Evolutionary conservation across 495 filamentous ascomycete species (phyloP).

Genomic region (Hypoxylon intermedium): DNA sequence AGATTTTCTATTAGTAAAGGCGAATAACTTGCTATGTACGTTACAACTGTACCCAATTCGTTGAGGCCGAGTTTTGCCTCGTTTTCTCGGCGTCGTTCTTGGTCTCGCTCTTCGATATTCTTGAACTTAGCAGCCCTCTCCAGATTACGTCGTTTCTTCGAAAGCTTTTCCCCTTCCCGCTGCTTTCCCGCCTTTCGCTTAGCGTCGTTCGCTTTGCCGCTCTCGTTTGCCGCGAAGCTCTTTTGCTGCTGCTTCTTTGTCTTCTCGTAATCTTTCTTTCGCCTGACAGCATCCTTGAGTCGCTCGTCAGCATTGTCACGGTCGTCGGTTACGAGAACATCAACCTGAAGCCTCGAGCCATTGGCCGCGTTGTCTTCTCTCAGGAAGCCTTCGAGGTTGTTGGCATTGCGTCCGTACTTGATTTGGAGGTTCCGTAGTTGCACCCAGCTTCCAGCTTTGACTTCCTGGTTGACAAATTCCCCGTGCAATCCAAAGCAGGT

Average conservation of each 20-base stretch:
- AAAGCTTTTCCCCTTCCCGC: constrained; percentile 21
- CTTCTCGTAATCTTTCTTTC: constrained; percentile 68
- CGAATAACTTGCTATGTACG: not conserved
- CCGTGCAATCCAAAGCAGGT: constrained; percentile 77
- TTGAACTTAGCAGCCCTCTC: constrained; percentile 20
- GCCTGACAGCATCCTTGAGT: constrained; percentile 65
- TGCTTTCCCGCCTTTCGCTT: constrained; percentile 47
- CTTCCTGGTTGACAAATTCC: constrained; percentile 56
- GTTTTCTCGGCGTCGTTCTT: constrained; percentile 39
- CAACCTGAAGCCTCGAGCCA: constrained; percentile 62
- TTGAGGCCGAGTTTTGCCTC: constrained; percentile 39
- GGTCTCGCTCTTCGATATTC: constrained; percentile 46
- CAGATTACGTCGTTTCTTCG: constrained; percentile 25
- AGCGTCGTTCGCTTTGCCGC: constrained; percentile 41
- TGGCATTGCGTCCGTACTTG: constrained; percentile 59
- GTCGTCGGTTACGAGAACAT: constrained; percentile 47
- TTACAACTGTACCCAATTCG: constrained; percentile 28
- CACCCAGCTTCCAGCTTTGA: constrained; percentile 68
- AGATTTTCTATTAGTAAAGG: constrained; percentile 10
- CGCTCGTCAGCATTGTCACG: constrained; percentile 57
- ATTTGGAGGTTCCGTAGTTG: constrained; percentile 74
- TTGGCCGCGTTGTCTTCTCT: constrained; percentile 63
- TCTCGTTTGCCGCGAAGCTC: constrained; percentile 34
- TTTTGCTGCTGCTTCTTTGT: constrained; percentile 58
- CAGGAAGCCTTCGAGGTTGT: constrained; percentile 73